phyloP scores from a whole-genome alignment of 306 rosid species.

The Begonia peltatifolia region DNA sequence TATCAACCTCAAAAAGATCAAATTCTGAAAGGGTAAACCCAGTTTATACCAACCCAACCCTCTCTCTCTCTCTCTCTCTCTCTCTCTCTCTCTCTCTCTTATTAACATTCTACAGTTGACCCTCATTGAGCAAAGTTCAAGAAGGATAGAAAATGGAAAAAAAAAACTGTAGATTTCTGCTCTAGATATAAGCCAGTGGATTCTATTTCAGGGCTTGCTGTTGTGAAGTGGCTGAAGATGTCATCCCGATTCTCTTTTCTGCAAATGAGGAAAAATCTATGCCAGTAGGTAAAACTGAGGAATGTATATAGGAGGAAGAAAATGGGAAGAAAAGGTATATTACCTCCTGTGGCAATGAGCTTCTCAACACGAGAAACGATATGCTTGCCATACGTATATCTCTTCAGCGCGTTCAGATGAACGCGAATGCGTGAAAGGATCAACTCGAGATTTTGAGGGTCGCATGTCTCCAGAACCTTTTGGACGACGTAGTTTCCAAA shows the following conservation, averaged over 20 bases:
- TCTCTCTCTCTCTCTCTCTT: not conserved
- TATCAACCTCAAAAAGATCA: too few relatives aligned
- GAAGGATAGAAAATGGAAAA: not conserved
- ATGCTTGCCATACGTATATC: constrained; percentile 88
- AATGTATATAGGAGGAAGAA: not conserved
- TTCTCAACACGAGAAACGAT: constrained; percentile 94
- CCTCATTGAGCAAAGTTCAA: constrained; percentile 1
- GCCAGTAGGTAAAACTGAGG: not conserved
- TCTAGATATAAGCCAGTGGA: constrained; percentile 38
- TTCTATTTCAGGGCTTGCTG: too few relatives aligned
- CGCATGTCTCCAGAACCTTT: constrained; percentile 91
- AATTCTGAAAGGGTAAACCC: too few relatives aligned
- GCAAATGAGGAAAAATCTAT: constrained; percentile 14
- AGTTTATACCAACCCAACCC: too few relatives aligned
- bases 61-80: too few relatives aligned
- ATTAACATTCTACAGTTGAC: not conserved
- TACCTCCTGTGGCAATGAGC: constrained; percentile 91
- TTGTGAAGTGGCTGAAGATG: constrained; percentile 36
- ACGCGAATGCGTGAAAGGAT: constrained; percentile 91
- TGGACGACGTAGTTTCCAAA: constrained; percentile 95
- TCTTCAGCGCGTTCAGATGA: constrained; percentile 82
- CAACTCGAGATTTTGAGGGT: constrained; percentile 71
- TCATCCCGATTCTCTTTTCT: constrained; percentile 89
- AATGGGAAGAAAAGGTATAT: constrained; percentile 1
- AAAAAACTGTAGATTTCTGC: constrained; percentile 13